These are phyloP conservation scores for Candida glucosophila DNA, from an alignment of 1,139 yeast genomes.

Conservation along the genomic window DNA sequence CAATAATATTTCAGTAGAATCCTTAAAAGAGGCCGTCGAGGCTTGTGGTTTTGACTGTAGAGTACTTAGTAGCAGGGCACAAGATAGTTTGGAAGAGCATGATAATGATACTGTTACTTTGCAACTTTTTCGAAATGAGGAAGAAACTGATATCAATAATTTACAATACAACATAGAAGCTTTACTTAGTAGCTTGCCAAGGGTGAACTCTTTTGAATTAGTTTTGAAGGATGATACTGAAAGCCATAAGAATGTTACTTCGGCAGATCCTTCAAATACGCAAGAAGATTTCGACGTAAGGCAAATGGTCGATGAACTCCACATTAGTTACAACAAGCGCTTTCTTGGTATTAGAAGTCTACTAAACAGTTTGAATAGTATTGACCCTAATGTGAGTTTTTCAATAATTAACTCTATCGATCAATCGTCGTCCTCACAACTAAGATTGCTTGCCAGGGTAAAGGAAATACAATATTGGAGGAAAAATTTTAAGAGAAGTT, in stretches of 20 bases:
- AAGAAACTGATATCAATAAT: conserved; percentile 16
- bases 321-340: conserved; percentile 34
- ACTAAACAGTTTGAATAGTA: conserved; percentile 29
- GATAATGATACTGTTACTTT: conserved; percentile 21
- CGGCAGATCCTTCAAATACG: conserved; percentile 6
- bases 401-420: conserved; percentile 34
- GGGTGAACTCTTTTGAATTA: conserved; percentile 17
- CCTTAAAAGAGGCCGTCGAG: conserved; percentile 45
- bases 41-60: conserved; percentile 69
- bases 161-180: conserved; percentile 37
- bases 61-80: conserved; percentile 8
- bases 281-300: conserved; percentile 8
- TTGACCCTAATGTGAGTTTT: conserved; percentile 24
- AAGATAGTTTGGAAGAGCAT: conserved; percentile 13
- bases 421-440: conserved; percentile 49
- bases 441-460: conserved; percentile 56
- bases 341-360: conserved; percentile 50
- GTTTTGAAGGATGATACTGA: conserved; percentile 8
- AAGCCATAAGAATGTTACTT: conserved; percentile 6
- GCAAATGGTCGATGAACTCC: conserved; percentile 26
- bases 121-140: conserved; percentile 26
- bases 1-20: conserved; percentile 18
- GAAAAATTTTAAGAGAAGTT: conserved; percentile 40
- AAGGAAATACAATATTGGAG: conserved; percentile 72
- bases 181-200: conserved; percentile 20